A percentile compares a stretch with the other conserved stretches of the same genome.
phyloP scores from a whole-genome alignment of 371 early-diverging fungal species.

The Synchytrium microbalum region DNA sequence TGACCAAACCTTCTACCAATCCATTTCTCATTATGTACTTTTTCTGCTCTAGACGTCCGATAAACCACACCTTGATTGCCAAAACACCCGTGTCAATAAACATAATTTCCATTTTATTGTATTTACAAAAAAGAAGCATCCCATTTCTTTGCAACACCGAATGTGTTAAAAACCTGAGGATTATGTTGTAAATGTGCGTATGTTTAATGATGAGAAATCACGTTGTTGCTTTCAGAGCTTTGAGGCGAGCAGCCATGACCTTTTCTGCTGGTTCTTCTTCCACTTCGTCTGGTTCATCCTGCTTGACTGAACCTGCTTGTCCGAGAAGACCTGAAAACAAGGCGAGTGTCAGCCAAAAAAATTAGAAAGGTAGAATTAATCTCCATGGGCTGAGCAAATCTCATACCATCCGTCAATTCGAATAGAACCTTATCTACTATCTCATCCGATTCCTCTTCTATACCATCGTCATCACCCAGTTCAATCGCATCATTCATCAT shows the following conservation, averaged over 20 bases:
- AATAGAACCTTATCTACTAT: conserved; percentile 85
- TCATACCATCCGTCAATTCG: conserved; percentile 77
- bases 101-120: not conserved
- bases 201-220: not conserved
- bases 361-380: conserved; percentile 2
- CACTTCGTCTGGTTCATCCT: conserved; percentile 4
- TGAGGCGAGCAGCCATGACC: conserved; percentile 14
- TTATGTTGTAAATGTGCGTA: too few species aligned
- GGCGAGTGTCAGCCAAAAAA: conserved; percentile 4
- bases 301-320: conserved; percentile 35
- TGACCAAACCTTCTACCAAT: not conserved
- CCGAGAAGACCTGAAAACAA: conserved; percentile 55
- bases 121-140: too few species aligned
- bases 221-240: conserved; percentile 15
- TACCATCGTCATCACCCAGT: conserved; percentile 73
- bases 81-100: not conserved
- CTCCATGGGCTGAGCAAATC: not conserved
- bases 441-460: conserved; percentile 91
- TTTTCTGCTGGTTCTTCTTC: not conserved
- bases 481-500: conserved; percentile 91
- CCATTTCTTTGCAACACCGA: too few species aligned
- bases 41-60: not conserved
- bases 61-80: not conserved
- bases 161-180: too few species aligned
- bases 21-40: not conserved